A percentile compares a stretch with the other conserved stretches of the same genome.
Conservation (phyloP, 345 rosid species). For the Boechera retrofracta region DNA sequence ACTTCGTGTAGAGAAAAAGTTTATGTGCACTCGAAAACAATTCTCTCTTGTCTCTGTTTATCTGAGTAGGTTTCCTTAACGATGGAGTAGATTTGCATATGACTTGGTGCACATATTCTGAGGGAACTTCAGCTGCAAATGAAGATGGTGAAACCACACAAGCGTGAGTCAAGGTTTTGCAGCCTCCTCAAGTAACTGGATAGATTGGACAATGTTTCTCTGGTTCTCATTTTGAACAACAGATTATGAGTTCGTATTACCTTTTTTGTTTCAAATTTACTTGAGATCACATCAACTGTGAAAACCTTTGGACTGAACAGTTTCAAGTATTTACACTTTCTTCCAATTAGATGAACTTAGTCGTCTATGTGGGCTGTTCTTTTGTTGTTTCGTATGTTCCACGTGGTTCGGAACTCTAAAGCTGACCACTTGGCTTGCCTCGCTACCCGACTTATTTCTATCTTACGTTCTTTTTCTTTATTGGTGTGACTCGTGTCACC, state of each 20-base stretch:
- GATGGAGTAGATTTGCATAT: slow-evolving; percentile 73
- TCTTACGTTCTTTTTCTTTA: not conserved
- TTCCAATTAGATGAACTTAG: too few relatives aligned
- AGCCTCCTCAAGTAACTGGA: slow-evolving; percentile 22
- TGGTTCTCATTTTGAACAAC: slow-evolving; percentile 14
- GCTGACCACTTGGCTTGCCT: not conserved
- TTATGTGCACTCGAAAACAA: not conserved
- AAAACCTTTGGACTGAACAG: slow-evolving; percentile 22
- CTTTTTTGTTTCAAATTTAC: slow-evolving; percentile 1
- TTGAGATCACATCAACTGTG: slow-evolving; percentile 9
- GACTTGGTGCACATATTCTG: slow-evolving; percentile 97
- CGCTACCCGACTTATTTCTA: not conserved
- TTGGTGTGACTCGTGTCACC: not conserved
- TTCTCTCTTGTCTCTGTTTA: slow-evolving; percentile 22
- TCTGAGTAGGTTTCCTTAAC: slow-evolving; percentile 56
- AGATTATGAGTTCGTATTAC: slow-evolving; percentile 17
- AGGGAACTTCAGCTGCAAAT: slow-evolving; percentile 40
- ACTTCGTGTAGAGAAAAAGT: not conserved
- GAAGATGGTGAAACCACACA: slow-evolving; percentile 34
- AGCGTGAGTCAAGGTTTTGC: slow-evolving; percentile 1
- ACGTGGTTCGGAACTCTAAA: not conserved
- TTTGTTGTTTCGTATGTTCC: too few relatives aligned
- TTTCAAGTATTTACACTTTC: slow-evolving; percentile 23
- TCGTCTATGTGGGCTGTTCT: too few relatives aligned
- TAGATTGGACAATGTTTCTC: slow-evolving; percentile 25